Conservation (phyloP, 805 yeast species). For the Spathaspora girioi region DNA sequence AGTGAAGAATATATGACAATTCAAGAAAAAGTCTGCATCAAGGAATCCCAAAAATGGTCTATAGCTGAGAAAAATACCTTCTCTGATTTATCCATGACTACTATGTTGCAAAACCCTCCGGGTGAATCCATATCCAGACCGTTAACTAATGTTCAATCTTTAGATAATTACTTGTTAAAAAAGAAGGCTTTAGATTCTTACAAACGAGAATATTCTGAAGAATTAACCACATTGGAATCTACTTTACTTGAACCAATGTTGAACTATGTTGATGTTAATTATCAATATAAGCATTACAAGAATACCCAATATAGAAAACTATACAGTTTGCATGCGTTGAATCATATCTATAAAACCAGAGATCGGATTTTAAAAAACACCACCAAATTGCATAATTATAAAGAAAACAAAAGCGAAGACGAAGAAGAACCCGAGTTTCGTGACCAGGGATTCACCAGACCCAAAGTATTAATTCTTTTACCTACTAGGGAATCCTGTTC, state of each 20-base stretch:
- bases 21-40: conserved; percentile 16
- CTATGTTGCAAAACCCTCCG: conserved; percentile 33
- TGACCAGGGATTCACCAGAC: conserved; percentile 95
- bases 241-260: conserved; percentile 61
- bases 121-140: conserved; percentile 15
- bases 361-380: conserved; percentile 81
- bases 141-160: conserved; percentile 5
- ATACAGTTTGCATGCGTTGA: conserved; percentile 68
- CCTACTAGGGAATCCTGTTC: conserved; percentile 83
- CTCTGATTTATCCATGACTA: conserved; percentile 20
- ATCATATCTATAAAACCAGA: conserved; percentile 83
- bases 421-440: conserved; percentile 57
- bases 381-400: conserved; percentile 45
- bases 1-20: conserved; percentile 33
- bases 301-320: conserved; percentile 56
- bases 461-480: conserved; percentile 75
- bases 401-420: conserved; percentile 40
- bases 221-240: conserved; percentile 39
- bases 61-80: conserved; percentile 14
- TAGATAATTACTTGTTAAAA: conserved; percentile 25
- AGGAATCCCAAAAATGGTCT: conserved; percentile 26
- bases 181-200: conserved; percentile 23
- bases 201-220: conserved; percentile 10
- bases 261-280: conserved; percentile 67
- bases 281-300: conserved; percentile 51